phyloP scores from a whole-genome alignment of 495 filamentous ascomycete genomes.

The Usnea hakonensis region DNA sequence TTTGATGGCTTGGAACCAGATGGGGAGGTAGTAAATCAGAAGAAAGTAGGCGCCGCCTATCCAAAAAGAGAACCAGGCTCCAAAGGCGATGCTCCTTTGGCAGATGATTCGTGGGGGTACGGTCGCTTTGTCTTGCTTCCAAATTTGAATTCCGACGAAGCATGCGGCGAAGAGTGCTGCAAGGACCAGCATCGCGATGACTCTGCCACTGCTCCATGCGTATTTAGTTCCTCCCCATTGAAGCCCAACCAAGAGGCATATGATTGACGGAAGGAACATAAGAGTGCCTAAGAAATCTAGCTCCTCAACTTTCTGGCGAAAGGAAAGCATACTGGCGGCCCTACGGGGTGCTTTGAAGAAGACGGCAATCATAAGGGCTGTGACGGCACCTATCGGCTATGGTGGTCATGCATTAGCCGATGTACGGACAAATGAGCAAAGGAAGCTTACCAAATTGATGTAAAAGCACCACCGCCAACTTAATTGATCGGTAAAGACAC shows the following conservation, averaged over 20 bases:
- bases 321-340: conserved; percentile 18
- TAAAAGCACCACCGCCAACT: conserved; percentile 85
- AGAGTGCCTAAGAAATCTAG: conserved; percentile 39
- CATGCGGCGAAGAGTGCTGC: conserved; percentile 28
- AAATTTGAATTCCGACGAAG: conserved; percentile 26
- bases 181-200: conserved; percentile 38
- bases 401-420: background rate
- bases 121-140: conserved; percentile 28
- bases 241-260: conserved; percentile 43
- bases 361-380: conserved; percentile 38
- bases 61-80: background rate
- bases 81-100: background rate
- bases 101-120: conserved; percentile 38
- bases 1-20: conserved; percentile 52
- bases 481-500: conserved; percentile 48
- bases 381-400: conserved; percentile 37
- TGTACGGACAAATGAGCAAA: background rate
- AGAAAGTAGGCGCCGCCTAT: conserved; percentile 37
- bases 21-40: conserved; percentile 49
- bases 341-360: conserved; percentile 38
- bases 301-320: conserved; percentile 37
- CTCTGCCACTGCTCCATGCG: conserved; percentile 34
- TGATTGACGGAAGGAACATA: conserved; percentile 42
- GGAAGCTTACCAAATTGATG: conserved; percentile 51
- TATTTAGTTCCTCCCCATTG: conserved; percentile 45